phyloP scores from a whole-genome alignment of 345 rosid species.

The Eucalyptus marginata region DNA sequence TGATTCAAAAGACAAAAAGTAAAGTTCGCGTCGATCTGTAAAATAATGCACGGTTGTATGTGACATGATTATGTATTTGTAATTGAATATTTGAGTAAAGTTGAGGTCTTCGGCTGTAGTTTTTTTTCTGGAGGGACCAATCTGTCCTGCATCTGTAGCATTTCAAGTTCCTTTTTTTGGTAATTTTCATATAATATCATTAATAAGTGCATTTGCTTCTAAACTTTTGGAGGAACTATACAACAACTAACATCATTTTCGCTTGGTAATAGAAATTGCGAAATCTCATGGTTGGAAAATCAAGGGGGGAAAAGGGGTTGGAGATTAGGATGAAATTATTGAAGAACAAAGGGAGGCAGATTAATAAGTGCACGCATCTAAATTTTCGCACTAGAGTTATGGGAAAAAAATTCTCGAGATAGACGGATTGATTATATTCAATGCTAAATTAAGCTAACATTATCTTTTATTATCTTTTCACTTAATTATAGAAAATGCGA shows the following conservation, averaged over 20 bases:
- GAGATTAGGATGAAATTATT: not conserved
- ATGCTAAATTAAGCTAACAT: not conserved
- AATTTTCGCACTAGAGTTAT: too few relatives aligned
- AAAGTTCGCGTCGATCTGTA: not conserved
- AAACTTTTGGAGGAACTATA: not conserved
- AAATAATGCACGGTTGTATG: not conserved
- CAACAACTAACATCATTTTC: not conserved
- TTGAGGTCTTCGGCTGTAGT: not conserved
- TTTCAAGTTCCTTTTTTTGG: not conserved
- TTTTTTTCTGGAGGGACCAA: not conserved
- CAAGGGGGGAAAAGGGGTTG: not conserved
- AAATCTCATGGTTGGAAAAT: not conserved
- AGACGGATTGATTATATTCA: not conserved
- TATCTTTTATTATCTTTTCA: not conserved
- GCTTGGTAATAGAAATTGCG: not conserved
- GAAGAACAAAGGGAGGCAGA: not conserved
- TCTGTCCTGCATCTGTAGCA: not conserved
- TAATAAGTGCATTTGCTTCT: not conserved
- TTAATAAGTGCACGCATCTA: not conserved
- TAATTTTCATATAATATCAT: not conserved
- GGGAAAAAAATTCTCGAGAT: too few relatives aligned
- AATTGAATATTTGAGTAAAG: not conserved
- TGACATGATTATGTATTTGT: not conserved
- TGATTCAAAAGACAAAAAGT: not conserved
- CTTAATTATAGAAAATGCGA: not conserved